Percentiles rank a stretch among this genome's conserved stretches.
phyloP scores from a whole-genome alignment of 192 early-diverging fungal species.

The Coemansia sp. region DNA sequence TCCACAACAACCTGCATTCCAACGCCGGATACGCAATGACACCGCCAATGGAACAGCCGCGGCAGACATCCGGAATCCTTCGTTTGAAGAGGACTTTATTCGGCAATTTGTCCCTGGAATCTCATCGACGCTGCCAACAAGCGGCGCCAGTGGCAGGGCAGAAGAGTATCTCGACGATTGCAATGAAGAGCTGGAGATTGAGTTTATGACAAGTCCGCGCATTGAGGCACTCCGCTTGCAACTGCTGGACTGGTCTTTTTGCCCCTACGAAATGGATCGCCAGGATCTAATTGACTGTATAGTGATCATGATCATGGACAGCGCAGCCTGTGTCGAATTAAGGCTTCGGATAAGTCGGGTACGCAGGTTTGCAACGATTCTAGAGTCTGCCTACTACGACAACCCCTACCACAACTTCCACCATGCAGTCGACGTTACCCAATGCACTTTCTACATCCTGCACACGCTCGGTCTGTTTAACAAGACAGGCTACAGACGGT shows the following conservation, averaged over 20 bases:
- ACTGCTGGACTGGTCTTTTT: slow-evolving; percentile 69
- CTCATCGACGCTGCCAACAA: slow-evolving; percentile 31
- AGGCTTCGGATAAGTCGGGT: slow-evolving; percentile 59
- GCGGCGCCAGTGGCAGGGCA: not conserved
- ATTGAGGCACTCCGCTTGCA: slow-evolving; percentile 55
- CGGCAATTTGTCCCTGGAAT: slow-evolving; percentile 55
- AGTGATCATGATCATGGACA: slow-evolving; percentile 68
- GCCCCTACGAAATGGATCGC: slow-evolving; percentile 64
- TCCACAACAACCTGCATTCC: slow-evolving; percentile 42
- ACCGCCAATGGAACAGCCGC: slow-evolving; percentile 38
- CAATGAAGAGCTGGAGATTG: slow-evolving; percentile 26
- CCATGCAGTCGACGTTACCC: slow-evolving; percentile 94
- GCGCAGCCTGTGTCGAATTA: slow-evolving; percentile 60
- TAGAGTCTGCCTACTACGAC: slow-evolving; percentile 55
- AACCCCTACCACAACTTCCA: slow-evolving; percentile 96
- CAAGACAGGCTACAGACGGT: slow-evolving; percentile 31
- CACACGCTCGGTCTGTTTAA: slow-evolving; percentile 63
- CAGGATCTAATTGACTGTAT: slow-evolving; percentile 69
- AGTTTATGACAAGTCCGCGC: slow-evolving; percentile 37
- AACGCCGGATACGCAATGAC: slow-evolving; percentile 51
- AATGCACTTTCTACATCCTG: slow-evolving; percentile 82
- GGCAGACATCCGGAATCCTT: slow-evolving; percentile 44
- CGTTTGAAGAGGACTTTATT: slow-evolving; percentile 57
- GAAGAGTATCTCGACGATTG: slow-evolving; percentile 15
- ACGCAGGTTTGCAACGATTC: slow-evolving; percentile 48